Evolutionary conservation across 345 rosid genomes (phyloP).

Genomic region (Boechera retrofracta): DNA sequence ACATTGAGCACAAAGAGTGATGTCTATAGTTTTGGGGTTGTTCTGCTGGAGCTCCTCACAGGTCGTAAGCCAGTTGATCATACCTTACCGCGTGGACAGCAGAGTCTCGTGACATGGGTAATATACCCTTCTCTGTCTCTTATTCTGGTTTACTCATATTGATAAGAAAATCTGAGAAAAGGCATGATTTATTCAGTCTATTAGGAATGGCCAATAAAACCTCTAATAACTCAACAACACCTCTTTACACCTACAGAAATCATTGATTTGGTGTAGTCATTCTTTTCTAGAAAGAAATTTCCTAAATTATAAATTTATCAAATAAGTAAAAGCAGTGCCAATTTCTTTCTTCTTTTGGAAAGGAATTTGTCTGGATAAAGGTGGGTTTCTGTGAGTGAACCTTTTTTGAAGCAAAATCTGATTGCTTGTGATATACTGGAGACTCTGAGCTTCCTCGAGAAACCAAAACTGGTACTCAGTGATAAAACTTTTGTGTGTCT

Average conservation of each 20-base stretch:
- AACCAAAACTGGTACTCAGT: conserved; percentile 2
- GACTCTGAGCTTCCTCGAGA: conserved; percentile 6
- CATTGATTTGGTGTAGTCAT: conserved; percentile 1
- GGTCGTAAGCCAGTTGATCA: conserved; percentile 91
- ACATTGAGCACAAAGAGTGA: conserved; percentile 82
- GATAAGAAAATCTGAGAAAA: background rate
- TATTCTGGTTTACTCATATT: conserved; percentile 6
- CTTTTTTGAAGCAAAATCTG: background rate
- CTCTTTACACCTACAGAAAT: background rate
- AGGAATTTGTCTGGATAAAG: background rate
- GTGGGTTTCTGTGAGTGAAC: conserved; percentile 9
- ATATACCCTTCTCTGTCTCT: conserved; percentile 15
- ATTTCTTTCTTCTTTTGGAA: background rate
- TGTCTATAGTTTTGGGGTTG: conserved; percentile 89
- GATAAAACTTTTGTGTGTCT: conserved; percentile 8
- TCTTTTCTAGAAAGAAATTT: background rate
- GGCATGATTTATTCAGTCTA: conserved; percentile 2
- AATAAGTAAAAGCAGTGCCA: background rate
- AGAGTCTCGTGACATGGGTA: conserved; percentile 92
- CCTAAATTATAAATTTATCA: background rate
- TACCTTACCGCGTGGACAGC: conserved; percentile 83
- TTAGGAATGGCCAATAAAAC: background rate
- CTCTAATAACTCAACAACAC: background rate
- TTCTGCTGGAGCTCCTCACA: conserved; percentile 81
- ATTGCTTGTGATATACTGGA: conserved; percentile 14